These are phyloP conservation scores for Monascus ruber DNA, from an alignment of 2,329 filamentous ascomycete genomes.

Conservation along the genomic window DNA sequence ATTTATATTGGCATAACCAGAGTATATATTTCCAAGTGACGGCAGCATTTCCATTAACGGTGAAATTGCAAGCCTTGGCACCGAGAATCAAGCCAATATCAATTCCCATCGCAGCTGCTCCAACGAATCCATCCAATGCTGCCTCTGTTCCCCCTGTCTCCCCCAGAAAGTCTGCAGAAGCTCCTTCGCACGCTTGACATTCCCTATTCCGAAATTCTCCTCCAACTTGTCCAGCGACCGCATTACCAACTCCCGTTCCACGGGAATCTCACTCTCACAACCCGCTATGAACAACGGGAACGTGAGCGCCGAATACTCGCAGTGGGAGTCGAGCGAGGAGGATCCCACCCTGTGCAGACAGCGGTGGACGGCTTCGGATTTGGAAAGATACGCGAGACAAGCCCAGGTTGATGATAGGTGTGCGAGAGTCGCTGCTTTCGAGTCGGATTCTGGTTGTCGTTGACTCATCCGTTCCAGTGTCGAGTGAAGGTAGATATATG, in stretches of 20 bases:
- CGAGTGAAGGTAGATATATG: slow-evolving; percentile 26
- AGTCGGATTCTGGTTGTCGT: background rate
- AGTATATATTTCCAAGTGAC: too few species aligned
- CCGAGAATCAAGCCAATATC: slow-evolving; percentile 16
- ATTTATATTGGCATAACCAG: too few species aligned
- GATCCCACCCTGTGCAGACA: slow-evolving; percentile 16
- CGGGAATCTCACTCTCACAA: slow-evolving; percentile 15
- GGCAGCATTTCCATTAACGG: too few species aligned
- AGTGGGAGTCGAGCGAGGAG: slow-evolving; percentile 20
- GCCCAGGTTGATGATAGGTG: slow-evolving; percentile 9
- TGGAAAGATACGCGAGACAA: slow-evolving; percentile 9
- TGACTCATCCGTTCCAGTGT: slow-evolving; percentile 18
- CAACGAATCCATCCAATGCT: slow-evolving; percentile 22
- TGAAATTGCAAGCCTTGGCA: too few species aligned
- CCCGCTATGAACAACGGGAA: slow-evolving; percentile 28
- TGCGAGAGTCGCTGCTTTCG: background rate
- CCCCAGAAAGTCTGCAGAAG: slow-evolving; percentile 17
- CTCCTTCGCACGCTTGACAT: slow-evolving; percentile 22
- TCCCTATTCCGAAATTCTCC: slow-evolving; percentile 24
- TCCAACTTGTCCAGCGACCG: slow-evolving; percentile 18
- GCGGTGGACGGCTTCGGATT: slow-evolving; percentile 15
- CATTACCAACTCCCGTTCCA: slow-evolving; percentile 15
- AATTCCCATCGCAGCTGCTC: slow-evolving; percentile 22
- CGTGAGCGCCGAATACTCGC: slow-evolving; percentile 27
- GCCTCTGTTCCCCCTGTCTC: slow-evolving; percentile 5